phyloP scores from a whole-genome alignment of 2,329 filamentous ascomycete species.

The Ophiostoma sp. region DNA sequence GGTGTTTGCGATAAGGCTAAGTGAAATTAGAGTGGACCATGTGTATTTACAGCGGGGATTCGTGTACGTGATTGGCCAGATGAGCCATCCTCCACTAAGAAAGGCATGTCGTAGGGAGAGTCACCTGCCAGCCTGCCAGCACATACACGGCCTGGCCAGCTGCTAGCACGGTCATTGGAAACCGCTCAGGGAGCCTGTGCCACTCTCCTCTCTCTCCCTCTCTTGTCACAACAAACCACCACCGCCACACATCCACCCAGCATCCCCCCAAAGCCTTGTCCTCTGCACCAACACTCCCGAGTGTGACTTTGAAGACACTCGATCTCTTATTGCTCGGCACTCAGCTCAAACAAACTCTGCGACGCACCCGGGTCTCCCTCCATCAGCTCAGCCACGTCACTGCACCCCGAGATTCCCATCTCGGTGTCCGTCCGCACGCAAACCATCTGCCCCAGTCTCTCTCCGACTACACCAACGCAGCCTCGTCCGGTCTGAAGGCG shows the following conservation, averaged over 20 bases:
- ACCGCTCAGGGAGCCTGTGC: background rate
- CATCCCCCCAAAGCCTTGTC: slow-evolving; percentile 1
- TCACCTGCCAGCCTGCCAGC: slow-evolving; percentile 17
- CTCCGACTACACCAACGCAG: background rate
- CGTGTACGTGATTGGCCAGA: slow-evolving; percentile 10
- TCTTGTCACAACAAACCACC: slow-evolving; percentile 5
- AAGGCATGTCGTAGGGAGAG: background rate
- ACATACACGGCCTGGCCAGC: background rate
- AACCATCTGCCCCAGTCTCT: background rate
- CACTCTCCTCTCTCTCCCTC: background rate
- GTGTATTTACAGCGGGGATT: background rate
- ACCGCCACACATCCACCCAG: slow-evolving; percentile 6
- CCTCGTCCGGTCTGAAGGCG: slow-evolving; percentile 9
- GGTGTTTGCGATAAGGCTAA: slow-evolving; percentile 13
- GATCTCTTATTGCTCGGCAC: background rate
- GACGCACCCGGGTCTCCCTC: background rate
- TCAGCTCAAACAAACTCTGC: background rate
- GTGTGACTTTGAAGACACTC: background rate
- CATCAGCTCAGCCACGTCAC: background rate
- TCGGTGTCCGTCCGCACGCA: background rate
- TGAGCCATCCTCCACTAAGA: background rate
- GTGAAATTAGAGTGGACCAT: slow-evolving; percentile 13
- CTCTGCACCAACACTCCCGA: background rate
- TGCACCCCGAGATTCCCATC: background rate
- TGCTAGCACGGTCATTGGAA: slow-evolving; percentile 6